These are phyloP conservation scores for Rhodotorula sp. DNA, from an alignment of 1,284 basidiomycete genomes.

Conservation along the genomic window DNA sequence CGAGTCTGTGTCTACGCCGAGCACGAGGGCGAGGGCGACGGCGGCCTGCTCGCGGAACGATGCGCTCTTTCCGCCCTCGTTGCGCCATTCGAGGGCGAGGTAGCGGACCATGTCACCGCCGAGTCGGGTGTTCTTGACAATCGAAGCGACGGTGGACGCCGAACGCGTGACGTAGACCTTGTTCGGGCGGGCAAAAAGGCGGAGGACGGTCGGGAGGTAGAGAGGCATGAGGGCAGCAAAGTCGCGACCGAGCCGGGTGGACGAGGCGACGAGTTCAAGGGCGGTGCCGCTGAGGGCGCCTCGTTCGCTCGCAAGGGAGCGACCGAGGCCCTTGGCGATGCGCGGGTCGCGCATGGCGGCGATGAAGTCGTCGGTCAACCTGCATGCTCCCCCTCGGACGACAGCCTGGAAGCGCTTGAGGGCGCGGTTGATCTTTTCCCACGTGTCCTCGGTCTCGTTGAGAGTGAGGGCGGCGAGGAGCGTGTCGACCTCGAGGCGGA, in stretches of 20 bases:
- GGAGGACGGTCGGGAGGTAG: slow-evolving; percentile 68
- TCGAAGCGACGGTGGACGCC: slow-evolving; percentile 60
- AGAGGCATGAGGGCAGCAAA: slow-evolving; percentile 70
- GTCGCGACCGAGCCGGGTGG: slow-evolving; percentile 60
- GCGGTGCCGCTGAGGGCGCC: slow-evolving; percentile 72
- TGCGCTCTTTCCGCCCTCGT: slow-evolving; percentile 63
- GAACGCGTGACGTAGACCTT: slow-evolving; percentile 74
- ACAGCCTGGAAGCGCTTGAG: slow-evolving; percentile 61
- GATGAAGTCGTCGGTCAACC: slow-evolving; percentile 61
- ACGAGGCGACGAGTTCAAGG: slow-evolving; percentile 65
- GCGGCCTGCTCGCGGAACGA: slow-evolving; percentile 65
- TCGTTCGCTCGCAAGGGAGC: slow-evolving; percentile 68
- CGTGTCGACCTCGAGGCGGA: slow-evolving; percentile 55
- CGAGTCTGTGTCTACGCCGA: slow-evolving; percentile 32
- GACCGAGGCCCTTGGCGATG: slow-evolving; percentile 61
- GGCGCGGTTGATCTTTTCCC: slow-evolving; percentile 69
- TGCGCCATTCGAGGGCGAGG: slow-evolving; percentile 59
- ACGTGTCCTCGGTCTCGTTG: slow-evolving; percentile 77
- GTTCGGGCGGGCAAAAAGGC: slow-evolving; percentile 72
- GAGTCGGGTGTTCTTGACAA: slow-evolving; percentile 71
- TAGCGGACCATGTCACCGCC: slow-evolving; percentile 63
- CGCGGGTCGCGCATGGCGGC: slow-evolving; percentile 57
- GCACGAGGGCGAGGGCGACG: slow-evolving; percentile 57
- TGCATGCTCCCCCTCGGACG: slow-evolving; percentile 59
- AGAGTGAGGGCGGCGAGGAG: slow-evolving; percentile 57